Conservation (phyloP, 2,329 filamentous ascomycete genomes). For the Polytolypa hystricis region DNA sequence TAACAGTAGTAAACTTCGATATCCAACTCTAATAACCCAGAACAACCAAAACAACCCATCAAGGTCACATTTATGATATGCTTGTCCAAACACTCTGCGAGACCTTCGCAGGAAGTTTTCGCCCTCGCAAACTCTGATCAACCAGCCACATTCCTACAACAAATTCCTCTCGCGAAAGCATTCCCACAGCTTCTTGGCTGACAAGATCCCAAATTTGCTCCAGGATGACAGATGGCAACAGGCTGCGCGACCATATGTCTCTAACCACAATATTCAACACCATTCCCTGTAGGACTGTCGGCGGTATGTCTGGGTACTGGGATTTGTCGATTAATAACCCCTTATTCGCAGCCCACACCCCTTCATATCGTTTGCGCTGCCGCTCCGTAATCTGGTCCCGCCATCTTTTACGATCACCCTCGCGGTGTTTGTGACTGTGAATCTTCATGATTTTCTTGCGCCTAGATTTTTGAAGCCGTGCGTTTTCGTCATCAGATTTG, state of each 20-base stretch:
- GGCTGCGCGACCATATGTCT: conserved; percentile 40
- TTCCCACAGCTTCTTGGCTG: conserved; percentile 24
- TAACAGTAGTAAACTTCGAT: too few relatives aligned
- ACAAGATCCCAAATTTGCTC: conserved; percentile 39
- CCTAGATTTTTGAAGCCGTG: conserved; percentile 20
- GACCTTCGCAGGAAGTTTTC: conserved; percentile 35
- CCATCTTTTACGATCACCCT: conserved; percentile 38
- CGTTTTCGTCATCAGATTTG: conserved; percentile 25
- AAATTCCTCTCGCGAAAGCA: conserved; percentile 36
- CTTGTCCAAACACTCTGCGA: conserved; percentile 39
- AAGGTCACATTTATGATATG: too few relatives aligned
- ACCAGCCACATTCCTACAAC: conserved; percentile 42
- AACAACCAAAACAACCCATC: too few relatives aligned
- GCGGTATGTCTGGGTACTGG: conserved; percentile 6
- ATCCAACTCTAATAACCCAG: too few relatives aligned
- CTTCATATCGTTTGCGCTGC: conserved; percentile 39
- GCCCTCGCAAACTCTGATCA: conserved; percentile 37
- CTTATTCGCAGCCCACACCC: conserved; percentile 40
- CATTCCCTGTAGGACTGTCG: conserved; percentile 24
- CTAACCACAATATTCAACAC: conserved; percentile 37
- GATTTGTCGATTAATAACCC: conserved; percentile 17
- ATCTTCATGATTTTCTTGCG: conserved; percentile 28
- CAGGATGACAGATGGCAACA: conserved; percentile 27
- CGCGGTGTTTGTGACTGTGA: conserved; percentile 38
- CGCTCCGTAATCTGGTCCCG: conserved; percentile 32